Evolutionary conservation across 805 yeast genomes (phyloP).

Genomic region (Candida sakaeoensis): DNA sequence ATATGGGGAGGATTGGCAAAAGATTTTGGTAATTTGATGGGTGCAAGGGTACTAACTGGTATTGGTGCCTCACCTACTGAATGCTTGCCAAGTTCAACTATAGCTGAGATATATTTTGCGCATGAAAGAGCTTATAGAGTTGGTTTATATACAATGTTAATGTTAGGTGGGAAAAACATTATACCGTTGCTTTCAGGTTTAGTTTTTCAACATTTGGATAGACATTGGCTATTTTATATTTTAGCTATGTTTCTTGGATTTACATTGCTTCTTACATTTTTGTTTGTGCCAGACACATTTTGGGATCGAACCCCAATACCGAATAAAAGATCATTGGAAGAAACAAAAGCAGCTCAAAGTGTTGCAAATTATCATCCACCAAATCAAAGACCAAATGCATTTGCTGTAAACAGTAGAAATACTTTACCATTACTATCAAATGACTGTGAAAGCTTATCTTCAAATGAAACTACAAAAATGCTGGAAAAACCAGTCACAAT

Average conservation of each 20-base stretch:
- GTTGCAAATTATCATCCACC: conserved; percentile 24
- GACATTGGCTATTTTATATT: conserved; percentile 65
- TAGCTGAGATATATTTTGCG: conserved; percentile 58
- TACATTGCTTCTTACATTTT: conserved; percentile 39
- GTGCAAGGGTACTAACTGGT: conserved; percentile 57
- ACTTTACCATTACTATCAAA: conserved; percentile 12
- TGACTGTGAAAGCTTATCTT: conserved; percentile 14
- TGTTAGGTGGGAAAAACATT: conserved; percentile 60
- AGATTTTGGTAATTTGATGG: conserved; percentile 48
- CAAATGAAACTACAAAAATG: conserved; percentile 8
- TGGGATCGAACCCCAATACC: conserved; percentile 56
- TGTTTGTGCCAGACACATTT: conserved; percentile 64
- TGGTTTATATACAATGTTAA: conserved; percentile 53
- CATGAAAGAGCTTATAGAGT: conserved; percentile 60
- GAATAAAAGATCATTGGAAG: conserved; percentile 43
- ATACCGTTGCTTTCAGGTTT: conserved; percentile 55
- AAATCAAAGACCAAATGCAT: conserved; percentile 26
- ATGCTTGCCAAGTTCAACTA: conserved; percentile 55
- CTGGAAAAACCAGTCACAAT: conserved; percentile 11
- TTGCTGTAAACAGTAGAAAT: conserved; percentile 18
- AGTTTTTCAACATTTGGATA: conserved; percentile 43
- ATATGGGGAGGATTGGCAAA: conserved; percentile 52
- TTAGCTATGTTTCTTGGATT: conserved; percentile 49
- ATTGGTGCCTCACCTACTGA: conserved; percentile 60
- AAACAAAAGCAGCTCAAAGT: conserved; percentile 44